Evolutionary conservation across 441 rosid genomes (phyloP), one percentile per base, ranked within the genome.

Genomic region (Lepidium campestre): DNA sequence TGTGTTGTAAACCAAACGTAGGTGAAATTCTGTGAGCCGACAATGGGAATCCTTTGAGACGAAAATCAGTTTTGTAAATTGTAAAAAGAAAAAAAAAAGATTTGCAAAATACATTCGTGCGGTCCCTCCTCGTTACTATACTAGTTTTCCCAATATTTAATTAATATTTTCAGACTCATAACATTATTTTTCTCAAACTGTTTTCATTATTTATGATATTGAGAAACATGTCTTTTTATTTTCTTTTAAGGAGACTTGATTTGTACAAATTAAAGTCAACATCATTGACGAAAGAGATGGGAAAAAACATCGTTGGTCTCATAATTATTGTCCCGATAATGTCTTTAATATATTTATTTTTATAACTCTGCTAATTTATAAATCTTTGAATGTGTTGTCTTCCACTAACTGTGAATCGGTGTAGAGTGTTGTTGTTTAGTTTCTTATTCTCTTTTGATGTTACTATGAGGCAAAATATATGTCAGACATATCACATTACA

Each of bases 41-140:
- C 75, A 71, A 55, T 55, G 58, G 52, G 64, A 71, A 45, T 56
- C 75, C 52, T 54, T 27, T 57, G 36, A 68, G 32, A 49, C 34
- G 23, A 68, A 19, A 41, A 6, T 13, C 13, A 6, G 14, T 40
- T 40, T 40, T 41, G 9, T 40, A 32, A 39, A 57, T 37, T 1
- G n/a, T 31, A 7, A 37, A 9, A n/a, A 39, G 39, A 12, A 29
- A 27, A 27, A 5, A 25, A 25, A 71, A 62, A 46, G 29, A 5
- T 46, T 50, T 46, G 63, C 70, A 36, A 6, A 27, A 55, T 14
- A 42, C 70, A 71, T 57, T 71, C 75, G 75, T 71, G 75, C 75
- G 58, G 69, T 62, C 69, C 70, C 70, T 71, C 52, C 69, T 70
- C 27, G 45, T 63, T 62, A 62, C 69, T 45, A 45, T 46, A 62